phyloP scores from a whole-genome alignment of 192 early-diverging fungal genomes.

The Pilaira anomala region DNA sequence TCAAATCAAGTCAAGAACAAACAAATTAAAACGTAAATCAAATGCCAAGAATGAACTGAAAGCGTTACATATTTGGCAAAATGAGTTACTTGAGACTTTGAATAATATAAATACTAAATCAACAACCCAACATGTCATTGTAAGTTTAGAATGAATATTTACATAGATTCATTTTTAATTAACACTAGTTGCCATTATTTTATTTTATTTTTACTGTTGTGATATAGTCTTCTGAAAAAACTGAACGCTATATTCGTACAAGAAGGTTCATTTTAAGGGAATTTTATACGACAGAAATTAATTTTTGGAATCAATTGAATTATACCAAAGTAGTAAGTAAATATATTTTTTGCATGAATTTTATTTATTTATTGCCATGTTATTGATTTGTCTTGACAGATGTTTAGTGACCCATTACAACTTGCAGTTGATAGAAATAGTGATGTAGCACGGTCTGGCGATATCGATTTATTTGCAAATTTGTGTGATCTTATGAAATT shows the following conservation, averaged over 20 bases:
- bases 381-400: too few relatives aligned
- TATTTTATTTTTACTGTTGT: too few relatives aligned
- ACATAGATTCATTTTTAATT: too few relatives aligned
- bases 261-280: conserved; percentile 30
- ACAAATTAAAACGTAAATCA: not conserved
- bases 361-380: too few relatives aligned
- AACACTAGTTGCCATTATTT: too few relatives aligned
- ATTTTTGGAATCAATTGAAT: conserved; percentile 44
- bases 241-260: conserved; percentile 8
- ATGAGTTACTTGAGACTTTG: conserved; percentile 2
- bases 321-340: conserved; percentile 31
- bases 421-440: conserved; percentile 17
- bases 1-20: conserved; percentile 8
- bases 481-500: conserved; percentile 16
- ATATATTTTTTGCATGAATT: not conserved
- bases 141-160: too few relatives aligned
- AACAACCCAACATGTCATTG: too few relatives aligned
- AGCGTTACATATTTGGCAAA: conserved; percentile 17
- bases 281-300: conserved; percentile 34
- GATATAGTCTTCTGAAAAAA: conserved; percentile 9
- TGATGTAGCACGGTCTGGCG: conserved; percentile 6
- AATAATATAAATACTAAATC: not conserved
- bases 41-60: conserved; percentile 11
- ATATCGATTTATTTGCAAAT: conserved; percentile 20
- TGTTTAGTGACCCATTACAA: conserved; percentile 35